Evolutionary conservation across 768 basidiomycete species (phyloP).

Genomic region (Tricholoma flavovirens): DNA sequence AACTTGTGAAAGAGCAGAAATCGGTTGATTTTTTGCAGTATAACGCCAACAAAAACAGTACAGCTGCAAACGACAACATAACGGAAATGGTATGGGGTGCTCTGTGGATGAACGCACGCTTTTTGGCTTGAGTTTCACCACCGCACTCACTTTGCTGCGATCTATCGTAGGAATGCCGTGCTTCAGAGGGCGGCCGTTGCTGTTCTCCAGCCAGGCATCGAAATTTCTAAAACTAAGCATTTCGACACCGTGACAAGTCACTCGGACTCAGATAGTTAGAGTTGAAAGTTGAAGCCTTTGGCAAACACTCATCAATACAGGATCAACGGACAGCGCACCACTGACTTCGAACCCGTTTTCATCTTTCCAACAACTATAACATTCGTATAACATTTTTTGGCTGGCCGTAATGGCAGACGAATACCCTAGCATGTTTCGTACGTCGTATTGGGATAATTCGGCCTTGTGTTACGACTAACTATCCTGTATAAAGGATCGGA

Average conservation of each 20-base stretch:
- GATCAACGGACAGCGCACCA: background rate
- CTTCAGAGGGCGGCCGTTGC: background rate
- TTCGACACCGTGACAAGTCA: too few relatives aligned
- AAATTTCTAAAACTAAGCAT: background rate
- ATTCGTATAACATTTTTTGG: slow-evolving; percentile 7
- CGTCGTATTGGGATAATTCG: slow-evolving; percentile 19
- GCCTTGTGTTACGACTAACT: background rate
- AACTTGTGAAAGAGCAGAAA: background rate
- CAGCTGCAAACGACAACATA: background rate
- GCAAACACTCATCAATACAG: background rate
- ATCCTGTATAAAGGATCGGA: slow-evolving; percentile 68
- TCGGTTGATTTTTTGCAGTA: background rate
- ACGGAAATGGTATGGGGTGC: background rate
- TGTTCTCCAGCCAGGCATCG: background rate
- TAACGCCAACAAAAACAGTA: background rate
- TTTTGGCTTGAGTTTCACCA: background rate
- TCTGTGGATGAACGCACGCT: background rate
- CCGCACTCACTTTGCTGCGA: background rate
- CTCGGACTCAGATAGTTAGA: background rate
- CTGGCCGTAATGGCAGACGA: slow-evolving; percentile 59
- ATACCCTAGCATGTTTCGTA: slow-evolving; percentile 83
- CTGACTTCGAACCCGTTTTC: background rate
- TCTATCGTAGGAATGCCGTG: background rate
- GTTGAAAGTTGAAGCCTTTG: background rate
- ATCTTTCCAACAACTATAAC: background rate